A percentile compares a stretch with the other conserved stretches of the same genome.
Evolutionary conservation across 2,329 filamentous ascomycete genomes (phyloP).

Genomic region (Parastagonospora avenae): DNA sequence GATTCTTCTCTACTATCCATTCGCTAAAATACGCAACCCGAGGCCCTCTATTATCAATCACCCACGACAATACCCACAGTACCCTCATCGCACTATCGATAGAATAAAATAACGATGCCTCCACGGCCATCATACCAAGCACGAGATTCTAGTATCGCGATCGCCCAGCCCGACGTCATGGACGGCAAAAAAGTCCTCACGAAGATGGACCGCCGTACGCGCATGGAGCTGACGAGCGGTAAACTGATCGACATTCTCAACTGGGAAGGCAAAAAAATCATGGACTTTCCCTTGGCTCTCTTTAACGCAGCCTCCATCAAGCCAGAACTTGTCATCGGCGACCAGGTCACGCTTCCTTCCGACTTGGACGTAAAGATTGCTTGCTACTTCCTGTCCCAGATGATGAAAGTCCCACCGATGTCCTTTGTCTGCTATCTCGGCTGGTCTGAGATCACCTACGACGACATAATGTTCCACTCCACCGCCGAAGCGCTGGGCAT

Average conservation of each 20-base stretch:
- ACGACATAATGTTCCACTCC: constrained; percentile 4
- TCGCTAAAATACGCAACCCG: no score
- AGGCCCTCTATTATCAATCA: no score
- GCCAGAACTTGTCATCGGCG: neutral
- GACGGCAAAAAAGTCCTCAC: neutral
- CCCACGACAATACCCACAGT: no score
- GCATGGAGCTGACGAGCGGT: neutral
- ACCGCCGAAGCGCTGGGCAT: constrained; percentile 8
- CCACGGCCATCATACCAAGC: no score
- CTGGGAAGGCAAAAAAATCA: neutral
- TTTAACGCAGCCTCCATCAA: neutral
- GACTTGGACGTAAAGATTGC: neutral
- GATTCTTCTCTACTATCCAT: no score
- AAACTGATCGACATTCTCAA: neutral
- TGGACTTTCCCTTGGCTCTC: neutral
- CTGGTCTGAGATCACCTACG: neutral
- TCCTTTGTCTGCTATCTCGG: neutral
- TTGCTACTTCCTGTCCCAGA: neutral
- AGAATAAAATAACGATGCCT: no score
- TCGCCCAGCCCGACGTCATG: neutral
- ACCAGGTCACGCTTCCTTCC: neutral
- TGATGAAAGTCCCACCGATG: neutral
- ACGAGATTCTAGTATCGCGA: no score
- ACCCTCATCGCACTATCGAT: no score
- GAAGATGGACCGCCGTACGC: neutral